These are phyloP conservation scores for Enterocytospora artemiae DNA, from an alignment of 371 early-diverging fungal genomes.

Conservation along the genomic window DNA sequence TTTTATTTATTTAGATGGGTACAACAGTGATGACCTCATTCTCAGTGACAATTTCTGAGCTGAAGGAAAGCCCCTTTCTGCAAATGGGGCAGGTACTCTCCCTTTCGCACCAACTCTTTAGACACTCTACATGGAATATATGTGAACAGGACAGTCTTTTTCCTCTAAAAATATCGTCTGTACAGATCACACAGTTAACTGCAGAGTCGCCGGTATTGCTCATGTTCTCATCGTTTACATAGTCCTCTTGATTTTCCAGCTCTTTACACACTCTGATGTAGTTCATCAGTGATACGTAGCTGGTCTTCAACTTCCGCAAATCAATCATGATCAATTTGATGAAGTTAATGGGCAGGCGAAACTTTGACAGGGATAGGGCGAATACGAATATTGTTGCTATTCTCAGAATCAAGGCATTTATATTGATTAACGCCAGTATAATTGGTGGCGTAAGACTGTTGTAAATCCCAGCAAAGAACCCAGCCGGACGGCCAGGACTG, in stretches of 20 bases:
- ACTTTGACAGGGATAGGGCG: background rate
- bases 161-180: constrained; percentile 50
- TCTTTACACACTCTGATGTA: constrained; percentile 38
- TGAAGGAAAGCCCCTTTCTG: constrained; percentile 49
- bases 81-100: constrained; percentile 96
- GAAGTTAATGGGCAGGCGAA: background rate
- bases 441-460: constrained; percentile 34
- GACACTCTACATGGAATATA: constrained; percentile 85
- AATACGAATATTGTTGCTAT: constrained; percentile 40
- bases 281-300: constrained; percentile 17
- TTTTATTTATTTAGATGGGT: constrained; percentile 1
- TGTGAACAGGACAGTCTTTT: constrained; percentile 90
- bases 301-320: constrained; percentile 33
- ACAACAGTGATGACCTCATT: constrained; percentile 34
- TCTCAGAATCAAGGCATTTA: constrained; percentile 47
- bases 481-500: too few species aligned
- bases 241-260: constrained; percentile 37
- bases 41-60: constrained; percentile 10
- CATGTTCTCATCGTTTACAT: constrained; percentile 31
- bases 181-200: constrained; percentile 55
- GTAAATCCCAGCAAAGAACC: background rate
- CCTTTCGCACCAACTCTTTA: constrained; percentile 88
- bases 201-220: too few species aligned
- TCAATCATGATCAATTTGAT: constrained; percentile 1
- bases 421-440: constrained; percentile 42